Conservation (phyloP, 331 rosid genomes). For the Cydonia oblonga region DNA sequence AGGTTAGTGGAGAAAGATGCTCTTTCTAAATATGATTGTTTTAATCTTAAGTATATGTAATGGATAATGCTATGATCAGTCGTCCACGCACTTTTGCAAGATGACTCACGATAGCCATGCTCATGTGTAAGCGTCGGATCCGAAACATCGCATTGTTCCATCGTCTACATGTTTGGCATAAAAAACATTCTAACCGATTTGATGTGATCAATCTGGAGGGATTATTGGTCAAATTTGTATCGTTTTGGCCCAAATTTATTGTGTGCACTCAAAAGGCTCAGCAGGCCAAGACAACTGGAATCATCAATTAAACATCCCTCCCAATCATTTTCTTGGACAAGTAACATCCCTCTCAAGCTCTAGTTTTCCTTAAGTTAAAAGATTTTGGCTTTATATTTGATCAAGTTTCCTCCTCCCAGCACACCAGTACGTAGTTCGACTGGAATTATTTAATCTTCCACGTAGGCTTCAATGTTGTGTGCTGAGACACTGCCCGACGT, state of each 20-base stretch:
- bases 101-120: no score
- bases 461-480: slow-evolving; percentile 14
- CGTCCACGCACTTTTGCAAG: no score
- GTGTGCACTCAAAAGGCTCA: background rate
- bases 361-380: background rate
- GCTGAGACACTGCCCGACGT: slow-evolving; percentile 23
- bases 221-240: background rate
- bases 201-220: background rate
- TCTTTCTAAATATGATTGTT: background rate
- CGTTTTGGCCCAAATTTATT: background rate
- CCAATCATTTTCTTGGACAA: background rate
- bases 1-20: no score
- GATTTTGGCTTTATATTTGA: background rate
- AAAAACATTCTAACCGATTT: background rate
- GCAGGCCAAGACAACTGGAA: no score
- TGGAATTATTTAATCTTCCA: slow-evolving; percentile 18
- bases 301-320: no score
- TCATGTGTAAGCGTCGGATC: no score
- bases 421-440: background rate
- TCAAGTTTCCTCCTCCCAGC: background rate
- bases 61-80: no score
- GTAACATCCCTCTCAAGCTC: background rate
- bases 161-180: background rate
- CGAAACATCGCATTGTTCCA: background rate
- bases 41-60: no score